Base-by-base conservation (phyloP, 2,329 filamentous ascomycete species). In the Chrysoporthe austroafricana region DNA sequence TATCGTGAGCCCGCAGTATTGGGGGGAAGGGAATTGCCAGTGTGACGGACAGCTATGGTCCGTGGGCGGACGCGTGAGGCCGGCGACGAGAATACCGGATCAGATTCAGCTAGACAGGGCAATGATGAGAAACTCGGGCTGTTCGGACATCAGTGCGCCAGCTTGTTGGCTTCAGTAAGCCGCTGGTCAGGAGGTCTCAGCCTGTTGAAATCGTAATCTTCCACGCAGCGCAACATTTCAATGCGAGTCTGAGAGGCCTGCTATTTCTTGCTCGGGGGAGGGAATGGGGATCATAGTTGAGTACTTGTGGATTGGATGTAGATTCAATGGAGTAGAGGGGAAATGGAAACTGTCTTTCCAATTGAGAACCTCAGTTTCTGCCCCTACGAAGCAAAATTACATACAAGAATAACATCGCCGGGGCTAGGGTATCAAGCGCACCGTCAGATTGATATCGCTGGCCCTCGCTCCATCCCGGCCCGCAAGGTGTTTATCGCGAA, bases 401-500 rank as follows among this genome's bases (percentile, higher is more conserved):
- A 44, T 60, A 60, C 57, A 60, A 60, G 21, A 13, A 44, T 26
- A 13, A 44, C 57, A 43, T 21, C 36, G 16, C n/a, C 1, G 5
- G n/a, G 57, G 57, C 57, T 21, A 39, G 13, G 39, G 57, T 43
- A 60, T 26, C 57, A 60, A 39, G 57, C 57, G 26, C 57, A 43
- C 36, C 57, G 32, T 18, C 26, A 43, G 57, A 39, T 32, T 44
- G 36, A 26, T 21, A 42, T 44, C 2, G 9, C n/a, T 60, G 57
- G 36, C 39, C 57, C 26, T 44, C 9, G 18, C 36, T 8, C 39
- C 57, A 16, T 26, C 39, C 13, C 4, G 34, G n/a, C n/a, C 57
- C n/a, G 50, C n/a, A 18, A 54, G 4, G 50, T 54, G 50, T n/a
- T n/a, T 3, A 54, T 54, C 50, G 50, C 50, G 26, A 54, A 21